These are phyloP conservation scores for Quercus aquifolioides DNA, from an alignment of 306 rosid species.

Conservation along the genomic window DNA sequence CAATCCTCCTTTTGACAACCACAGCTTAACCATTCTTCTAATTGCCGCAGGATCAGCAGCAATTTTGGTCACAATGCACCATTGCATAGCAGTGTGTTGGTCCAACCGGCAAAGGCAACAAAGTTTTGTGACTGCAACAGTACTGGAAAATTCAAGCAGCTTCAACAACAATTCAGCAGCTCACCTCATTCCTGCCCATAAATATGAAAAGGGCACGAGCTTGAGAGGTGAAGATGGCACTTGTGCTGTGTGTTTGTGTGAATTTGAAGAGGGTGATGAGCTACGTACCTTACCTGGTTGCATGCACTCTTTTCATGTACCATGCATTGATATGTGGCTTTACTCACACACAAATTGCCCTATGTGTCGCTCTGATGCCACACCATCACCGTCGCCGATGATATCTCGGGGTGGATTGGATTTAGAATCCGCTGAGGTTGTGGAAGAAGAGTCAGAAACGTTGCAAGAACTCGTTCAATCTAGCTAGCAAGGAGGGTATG, in stretches of 20 bases:
- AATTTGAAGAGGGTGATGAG: conserved; percentile 66
- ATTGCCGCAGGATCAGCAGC: conserved; percentile 46
- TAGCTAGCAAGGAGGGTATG: background rate
- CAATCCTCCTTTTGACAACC: background rate
- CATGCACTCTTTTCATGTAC: conserved; percentile 56
- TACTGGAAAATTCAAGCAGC: background rate
- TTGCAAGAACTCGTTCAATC: background rate
- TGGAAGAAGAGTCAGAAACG: background rate
- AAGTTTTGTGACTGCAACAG: background rate
- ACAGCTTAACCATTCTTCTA: conserved; percentile 23
- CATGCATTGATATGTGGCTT: conserved; percentile 75
- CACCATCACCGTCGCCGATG: conserved; percentile 13
- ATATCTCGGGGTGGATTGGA: background rate
- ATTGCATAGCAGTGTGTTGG: conserved; percentile 35
- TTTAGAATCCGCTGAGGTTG: background rate
- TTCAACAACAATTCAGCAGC: background rate
- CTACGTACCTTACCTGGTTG: conserved; percentile 56
- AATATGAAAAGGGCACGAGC: conserved; percentile 9
- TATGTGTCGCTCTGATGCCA: conserved; percentile 44
- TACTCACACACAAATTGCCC: conserved; percentile 56
- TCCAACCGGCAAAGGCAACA: conserved; percentile 18
- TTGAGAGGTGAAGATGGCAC: conserved; percentile 18
- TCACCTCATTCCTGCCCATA: conserved; percentile 45
- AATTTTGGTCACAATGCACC: conserved; percentile 41
- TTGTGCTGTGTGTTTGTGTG: conserved; percentile 58